Percentiles rank a stretch among this genome's conserved stretches.
Evolutionary conservation across 1,284 basidiomycete genomes (phyloP).

Genomic region (Sporisorium iseilematis-ciliati): DNA sequence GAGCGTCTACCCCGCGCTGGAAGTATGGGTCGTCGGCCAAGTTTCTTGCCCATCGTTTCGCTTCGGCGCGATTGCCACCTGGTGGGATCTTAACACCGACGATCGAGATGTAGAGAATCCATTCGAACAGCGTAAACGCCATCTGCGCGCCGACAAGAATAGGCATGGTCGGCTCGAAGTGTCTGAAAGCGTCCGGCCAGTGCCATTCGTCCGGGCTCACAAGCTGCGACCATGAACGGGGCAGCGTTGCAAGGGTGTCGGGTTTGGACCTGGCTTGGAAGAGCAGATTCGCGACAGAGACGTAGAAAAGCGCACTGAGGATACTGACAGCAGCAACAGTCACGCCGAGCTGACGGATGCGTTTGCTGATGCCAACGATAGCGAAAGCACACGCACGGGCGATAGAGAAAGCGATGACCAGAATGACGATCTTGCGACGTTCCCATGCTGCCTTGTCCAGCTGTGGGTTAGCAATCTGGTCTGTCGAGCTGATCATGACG

Average conservation of each 20-base stretch:
- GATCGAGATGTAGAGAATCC: conserved; percentile 52
- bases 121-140: conserved; percentile 48
- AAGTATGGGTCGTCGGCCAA: conserved; percentile 33
- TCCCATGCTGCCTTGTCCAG: conserved; percentile 30
- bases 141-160: conserved; percentile 39
- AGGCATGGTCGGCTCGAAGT: conserved; percentile 40
- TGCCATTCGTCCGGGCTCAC: conserved; percentile 15
- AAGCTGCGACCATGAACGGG: conserved; percentile 2
- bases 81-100: conserved; percentile 55
- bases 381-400: conserved; percentile 28
- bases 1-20: conserved; percentile 37
- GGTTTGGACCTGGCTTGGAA: conserved; percentile 46
- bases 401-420: conserved; percentile 41
- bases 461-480: not conserved
- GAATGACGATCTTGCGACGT: conserved; percentile 28
- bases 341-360: conserved; percentile 43
- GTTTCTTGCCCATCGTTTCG: conserved; percentile 41
- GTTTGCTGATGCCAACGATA: conserved; percentile 49
- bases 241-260: not conserved
- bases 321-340: conserved; percentile 51
- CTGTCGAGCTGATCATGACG: conserved; percentile 5
- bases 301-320: conserved; percentile 51
- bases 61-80: conserved; percentile 41
- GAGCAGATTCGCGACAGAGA: conserved; percentile 52
- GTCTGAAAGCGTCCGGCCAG: conserved; percentile 33